phyloP scores from a whole-genome alignment of 176 grass and related monocot species.

The Oryza longistaminata region DNA sequence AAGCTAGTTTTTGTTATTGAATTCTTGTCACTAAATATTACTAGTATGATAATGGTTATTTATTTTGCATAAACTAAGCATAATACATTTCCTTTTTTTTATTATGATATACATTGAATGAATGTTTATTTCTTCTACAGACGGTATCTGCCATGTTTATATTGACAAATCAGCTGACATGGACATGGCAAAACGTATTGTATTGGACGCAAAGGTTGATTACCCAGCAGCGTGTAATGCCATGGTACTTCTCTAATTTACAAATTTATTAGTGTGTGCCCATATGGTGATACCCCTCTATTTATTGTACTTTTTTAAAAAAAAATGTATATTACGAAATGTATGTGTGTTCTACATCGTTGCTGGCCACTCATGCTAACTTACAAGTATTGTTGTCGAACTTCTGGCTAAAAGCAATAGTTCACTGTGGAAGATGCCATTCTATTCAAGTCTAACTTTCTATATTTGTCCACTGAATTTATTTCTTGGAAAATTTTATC shows the following conservation, averaged over 20 bases:
- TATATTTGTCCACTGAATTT: neutral
- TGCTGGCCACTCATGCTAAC: neutral
- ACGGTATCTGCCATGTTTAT: constrained; percentile 99
- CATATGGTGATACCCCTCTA: neutral
- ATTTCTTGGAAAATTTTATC: neutral
- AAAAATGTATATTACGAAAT: neutral
- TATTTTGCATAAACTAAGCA: neutral
- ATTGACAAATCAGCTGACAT: constrained; percentile 97
- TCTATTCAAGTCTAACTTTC: neutral
- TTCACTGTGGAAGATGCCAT: neutral
- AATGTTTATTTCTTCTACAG: constrained; percentile 46
- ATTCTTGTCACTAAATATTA: neutral
- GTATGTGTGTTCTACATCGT: neutral
- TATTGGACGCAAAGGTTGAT: constrained; percentile 92
- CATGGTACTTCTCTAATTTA: constrained; percentile 65
- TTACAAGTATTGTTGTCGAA: neutral
- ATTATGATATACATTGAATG: neutral
- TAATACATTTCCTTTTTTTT: neutral
- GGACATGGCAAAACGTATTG: constrained; percentile 88
- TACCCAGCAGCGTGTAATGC: constrained; percentile 99
- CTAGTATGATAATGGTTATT: neutral
- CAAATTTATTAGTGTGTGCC: neutral
- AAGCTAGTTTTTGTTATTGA: constrained; percentile 26
- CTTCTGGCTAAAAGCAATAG: neutral
- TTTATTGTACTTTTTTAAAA: neutral